These are phyloP conservation scores for Penicillium antarcticum DNA, from an alignment of 495 filamentous ascomycete genomes.

Conservation along the genomic window DNA sequence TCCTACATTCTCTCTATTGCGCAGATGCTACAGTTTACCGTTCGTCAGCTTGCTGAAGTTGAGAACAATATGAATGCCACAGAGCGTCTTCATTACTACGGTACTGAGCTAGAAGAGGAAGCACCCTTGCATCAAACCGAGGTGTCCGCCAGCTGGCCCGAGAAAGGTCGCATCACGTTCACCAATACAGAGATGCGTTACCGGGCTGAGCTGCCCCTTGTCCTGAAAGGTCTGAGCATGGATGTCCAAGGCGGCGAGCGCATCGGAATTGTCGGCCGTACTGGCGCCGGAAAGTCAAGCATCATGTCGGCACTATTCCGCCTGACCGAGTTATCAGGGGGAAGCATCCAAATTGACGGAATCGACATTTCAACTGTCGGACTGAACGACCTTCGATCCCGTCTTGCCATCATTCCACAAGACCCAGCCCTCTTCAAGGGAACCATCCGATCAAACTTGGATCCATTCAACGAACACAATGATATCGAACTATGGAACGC, in stretches of 20 bases:
- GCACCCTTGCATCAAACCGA: slow-evolving; percentile 69
- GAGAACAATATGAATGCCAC: slow-evolving; percentile 98
- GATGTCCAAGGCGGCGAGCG: slow-evolving; percentile 80
- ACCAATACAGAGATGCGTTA: slow-evolving; percentile 90
- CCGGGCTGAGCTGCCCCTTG: slow-evolving; percentile 73
- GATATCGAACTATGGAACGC: slow-evolving; percentile 88
- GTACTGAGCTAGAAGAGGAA: slow-evolving; percentile 81
- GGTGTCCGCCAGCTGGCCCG: slow-evolving; percentile 72
- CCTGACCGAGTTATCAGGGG: slow-evolving; percentile 76
- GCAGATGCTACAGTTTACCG: slow-evolving; percentile 94
- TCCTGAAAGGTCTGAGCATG: slow-evolving; percentile 75
- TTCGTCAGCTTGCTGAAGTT: slow-evolving; percentile 90
- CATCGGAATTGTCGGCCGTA: slow-evolving; percentile 91
- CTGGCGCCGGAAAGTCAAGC: slow-evolving; percentile 89
- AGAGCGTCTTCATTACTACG: slow-evolving; percentile 92
- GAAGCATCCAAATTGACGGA: slow-evolving; percentile 88
- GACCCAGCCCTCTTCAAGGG: slow-evolving; percentile 94
- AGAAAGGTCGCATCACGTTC: slow-evolving; percentile 81
- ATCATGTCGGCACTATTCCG: slow-evolving; percentile 95
- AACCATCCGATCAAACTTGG: slow-evolving; percentile 85
- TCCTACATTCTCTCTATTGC: slow-evolving; percentile 92
- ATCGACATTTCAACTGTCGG: slow-evolving; percentile 82
- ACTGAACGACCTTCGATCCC: slow-evolving; percentile 79
- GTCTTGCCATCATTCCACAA: slow-evolving; percentile 93
- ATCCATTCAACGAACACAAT: slow-evolving; percentile 84